A percentile compares a stretch with the other conserved stretches of the same genome.
These are phyloP conservation scores for Gracilaria domingensis DNA, from an alignment of 23 red algal genomes.

Conservation along the genomic window DNA sequence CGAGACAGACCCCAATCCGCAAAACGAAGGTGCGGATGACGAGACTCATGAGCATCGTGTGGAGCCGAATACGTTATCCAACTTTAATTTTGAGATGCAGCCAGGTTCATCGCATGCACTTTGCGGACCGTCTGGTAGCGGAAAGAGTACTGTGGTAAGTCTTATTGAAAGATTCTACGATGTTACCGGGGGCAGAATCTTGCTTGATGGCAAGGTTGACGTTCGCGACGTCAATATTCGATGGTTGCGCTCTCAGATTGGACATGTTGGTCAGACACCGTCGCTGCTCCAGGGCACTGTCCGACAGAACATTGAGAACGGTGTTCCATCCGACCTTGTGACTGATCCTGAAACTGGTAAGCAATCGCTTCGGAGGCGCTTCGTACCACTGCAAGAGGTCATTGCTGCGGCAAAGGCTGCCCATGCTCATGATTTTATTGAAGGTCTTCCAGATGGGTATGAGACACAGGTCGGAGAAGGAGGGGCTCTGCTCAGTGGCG, in stretches of 20 bases:
- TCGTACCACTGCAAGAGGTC: slow-evolving; percentile 48
- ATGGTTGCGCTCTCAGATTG: slow-evolving; percentile 75
- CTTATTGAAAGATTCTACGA: slow-evolving; percentile 59
- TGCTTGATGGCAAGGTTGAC: slow-evolving; percentile 63
- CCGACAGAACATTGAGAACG: slow-evolving; percentile 75
- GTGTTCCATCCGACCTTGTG: slow-evolving; percentile 9
- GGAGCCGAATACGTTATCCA: background rate
- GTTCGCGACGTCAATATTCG: slow-evolving; percentile 60
- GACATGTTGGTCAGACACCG: slow-evolving; percentile 82
- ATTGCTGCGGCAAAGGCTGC: slow-evolving; percentile 65
- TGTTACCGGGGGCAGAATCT: slow-evolving; percentile 53
- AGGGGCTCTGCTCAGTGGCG: slow-evolving; percentile 87
- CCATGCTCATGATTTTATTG: slow-evolving; percentile 75
- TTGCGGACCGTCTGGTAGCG: slow-evolving; percentile 8
- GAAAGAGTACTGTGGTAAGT: slow-evolving; percentile 47
- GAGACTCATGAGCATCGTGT: background rate
- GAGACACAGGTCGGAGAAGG: slow-evolving; percentile 87
- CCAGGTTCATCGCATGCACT: slow-evolving; percentile 33
- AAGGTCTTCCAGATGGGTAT: slow-evolving; percentile 78
- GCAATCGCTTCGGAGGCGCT: background rate
- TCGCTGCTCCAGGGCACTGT: slow-evolving; percentile 76
- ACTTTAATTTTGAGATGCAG: background rate
- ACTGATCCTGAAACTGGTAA: slow-evolving; percentile 6
- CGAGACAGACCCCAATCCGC: slow-evolving; percentile 25
- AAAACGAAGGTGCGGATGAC: background rate